Percentiles rank a stretch among this genome's conserved stretches.
phyloP scores from a whole-genome alignment of 2,329 filamentous ascomycete species.

The Juglanconis sp. region DNA sequence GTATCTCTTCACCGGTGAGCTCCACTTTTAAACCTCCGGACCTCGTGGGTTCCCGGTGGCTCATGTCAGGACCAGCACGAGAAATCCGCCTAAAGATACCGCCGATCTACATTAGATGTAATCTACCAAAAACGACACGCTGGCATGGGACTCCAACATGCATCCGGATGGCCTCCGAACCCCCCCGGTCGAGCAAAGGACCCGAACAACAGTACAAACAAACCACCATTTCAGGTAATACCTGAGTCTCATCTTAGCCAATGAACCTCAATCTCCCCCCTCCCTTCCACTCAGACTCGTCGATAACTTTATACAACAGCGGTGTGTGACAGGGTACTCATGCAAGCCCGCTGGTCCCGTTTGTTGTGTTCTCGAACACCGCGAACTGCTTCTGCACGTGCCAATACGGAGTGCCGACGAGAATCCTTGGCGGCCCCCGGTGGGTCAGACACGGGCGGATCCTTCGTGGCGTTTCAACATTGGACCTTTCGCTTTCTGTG shows the following conservation, averaged over 20 bases:
- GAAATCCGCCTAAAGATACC: not conserved
- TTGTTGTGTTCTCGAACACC: not conserved
- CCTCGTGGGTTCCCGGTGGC: not conserved
- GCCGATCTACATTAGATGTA: not conserved
- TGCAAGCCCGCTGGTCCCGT: too few species aligned
- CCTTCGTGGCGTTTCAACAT: conserved; percentile 3
- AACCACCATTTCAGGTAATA: not conserved
- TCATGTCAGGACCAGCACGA: not conserved
- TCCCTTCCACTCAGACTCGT: not conserved
- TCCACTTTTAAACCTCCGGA: not conserved
- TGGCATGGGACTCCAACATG: not conserved
- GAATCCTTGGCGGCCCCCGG: not conserved
- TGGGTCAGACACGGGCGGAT: conserved; percentile 4
- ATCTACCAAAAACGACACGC: too few species aligned
- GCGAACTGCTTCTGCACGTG: not conserved
- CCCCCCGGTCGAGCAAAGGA: not conserved
- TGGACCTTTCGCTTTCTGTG: not conserved
- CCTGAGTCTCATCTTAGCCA: not conserved
- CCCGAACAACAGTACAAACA: not conserved
- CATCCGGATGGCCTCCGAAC: not conserved
- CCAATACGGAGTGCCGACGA: not conserved
- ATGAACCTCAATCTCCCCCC: not conserved
- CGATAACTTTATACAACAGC: not conserved
- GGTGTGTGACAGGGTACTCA: not conserved
- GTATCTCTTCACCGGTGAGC: not conserved